Evolutionary conservation across 345 rosid species (phyloP).

Genomic region (Hypericum perforatum): DNA sequence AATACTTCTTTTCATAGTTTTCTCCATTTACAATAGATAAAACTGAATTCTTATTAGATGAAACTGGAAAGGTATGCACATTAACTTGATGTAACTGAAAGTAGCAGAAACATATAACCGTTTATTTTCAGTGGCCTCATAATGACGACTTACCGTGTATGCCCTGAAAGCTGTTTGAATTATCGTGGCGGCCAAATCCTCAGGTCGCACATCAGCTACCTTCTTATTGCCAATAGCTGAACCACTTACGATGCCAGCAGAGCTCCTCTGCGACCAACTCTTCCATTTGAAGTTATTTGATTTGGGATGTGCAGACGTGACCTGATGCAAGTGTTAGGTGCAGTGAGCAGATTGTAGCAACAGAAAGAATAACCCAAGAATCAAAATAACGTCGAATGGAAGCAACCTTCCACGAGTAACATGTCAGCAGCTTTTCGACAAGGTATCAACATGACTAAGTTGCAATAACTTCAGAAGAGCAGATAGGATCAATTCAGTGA

Average conservation of each 20-base stretch:
- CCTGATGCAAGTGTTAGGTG: slow-evolving; percentile 27
- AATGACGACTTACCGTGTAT: slow-evolving; percentile 42
- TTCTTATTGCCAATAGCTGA: slow-evolving; percentile 5
- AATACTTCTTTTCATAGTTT: no score
- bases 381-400: not conserved
- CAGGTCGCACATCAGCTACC: slow-evolving; percentile 12
- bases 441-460: no score
- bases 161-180: slow-evolving; percentile 60
- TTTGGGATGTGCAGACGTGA: slow-evolving; percentile 38
- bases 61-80: no score
- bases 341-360: slow-evolving; percentile 1
- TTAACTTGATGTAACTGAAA: no score
- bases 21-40: no score
- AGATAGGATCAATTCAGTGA: no score
- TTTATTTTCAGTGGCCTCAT: no score
- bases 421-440: no score
- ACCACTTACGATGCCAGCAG: slow-evolving; percentile 5
- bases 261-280: slow-evolving; percentile 20
- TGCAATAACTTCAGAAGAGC: no score
- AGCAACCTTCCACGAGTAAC: not conserved
- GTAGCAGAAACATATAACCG: no score
- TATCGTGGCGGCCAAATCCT: slow-evolving; percentile 21
- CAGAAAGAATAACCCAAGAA: not conserved
- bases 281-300: slow-evolving; percentile 59
- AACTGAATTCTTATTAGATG: no score